Percentiles rank a stretch among this genome's conserved stretches.
Conservation (phyloP, 1,139 yeast species). For the Blastobotrys ciferrii region DNA sequence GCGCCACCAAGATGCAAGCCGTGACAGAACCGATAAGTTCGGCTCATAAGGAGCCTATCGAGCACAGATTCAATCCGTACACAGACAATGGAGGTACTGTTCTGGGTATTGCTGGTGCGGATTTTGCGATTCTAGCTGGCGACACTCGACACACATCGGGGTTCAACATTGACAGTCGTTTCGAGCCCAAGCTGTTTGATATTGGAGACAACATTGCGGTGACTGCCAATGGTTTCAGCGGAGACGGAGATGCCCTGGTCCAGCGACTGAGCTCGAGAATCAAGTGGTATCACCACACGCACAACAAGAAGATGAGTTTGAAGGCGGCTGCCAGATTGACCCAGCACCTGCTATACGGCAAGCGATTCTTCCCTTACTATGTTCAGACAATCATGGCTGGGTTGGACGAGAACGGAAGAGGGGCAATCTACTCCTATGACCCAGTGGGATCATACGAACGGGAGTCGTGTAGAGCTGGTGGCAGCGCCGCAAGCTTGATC, state of each 20-base stretch:
- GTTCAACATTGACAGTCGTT: slow-evolving; percentile 87
- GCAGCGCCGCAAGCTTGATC: slow-evolving; percentile 92
- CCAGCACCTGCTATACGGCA: slow-evolving; percentile 87
- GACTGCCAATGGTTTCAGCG: slow-evolving; percentile 95
- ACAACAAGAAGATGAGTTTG: slow-evolving; percentile 68
- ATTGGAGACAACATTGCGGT: slow-evolving; percentile 86
- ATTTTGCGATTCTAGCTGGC: slow-evolving; percentile 94
- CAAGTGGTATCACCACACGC: slow-evolving; percentile 93
- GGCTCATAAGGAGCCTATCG: slow-evolving; percentile 54
- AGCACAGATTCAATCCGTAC: slow-evolving; percentile 93
- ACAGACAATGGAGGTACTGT: slow-evolving; percentile 97
- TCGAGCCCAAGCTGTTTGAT: slow-evolving; percentile 85
- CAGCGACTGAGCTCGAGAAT: slow-evolving; percentile 71
- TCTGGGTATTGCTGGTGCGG: slow-evolving; percentile 95
- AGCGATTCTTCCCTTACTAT: slow-evolving; percentile 95
- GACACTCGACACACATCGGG: slow-evolving; percentile 97
- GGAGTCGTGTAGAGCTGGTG: slow-evolving; percentile 97
- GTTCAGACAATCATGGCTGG: slow-evolving; percentile 95
- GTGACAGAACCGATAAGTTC: slow-evolving; percentile 10
- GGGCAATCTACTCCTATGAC: slow-evolving; percentile 93
- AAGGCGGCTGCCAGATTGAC: slow-evolving; percentile 84
- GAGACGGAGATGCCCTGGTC: slow-evolving; percentile 86
- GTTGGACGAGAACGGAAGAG: slow-evolving; percentile 88
- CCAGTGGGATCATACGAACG: slow-evolving; percentile 98
- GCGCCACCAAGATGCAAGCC: slow-evolving; percentile 7